A percentile compares a stretch with the other conserved stretches of the same genome.
Evolutionary conservation across 2,329 filamentous ascomycete genomes (phyloP).

Genomic region (Cladosporium velox): DNA sequence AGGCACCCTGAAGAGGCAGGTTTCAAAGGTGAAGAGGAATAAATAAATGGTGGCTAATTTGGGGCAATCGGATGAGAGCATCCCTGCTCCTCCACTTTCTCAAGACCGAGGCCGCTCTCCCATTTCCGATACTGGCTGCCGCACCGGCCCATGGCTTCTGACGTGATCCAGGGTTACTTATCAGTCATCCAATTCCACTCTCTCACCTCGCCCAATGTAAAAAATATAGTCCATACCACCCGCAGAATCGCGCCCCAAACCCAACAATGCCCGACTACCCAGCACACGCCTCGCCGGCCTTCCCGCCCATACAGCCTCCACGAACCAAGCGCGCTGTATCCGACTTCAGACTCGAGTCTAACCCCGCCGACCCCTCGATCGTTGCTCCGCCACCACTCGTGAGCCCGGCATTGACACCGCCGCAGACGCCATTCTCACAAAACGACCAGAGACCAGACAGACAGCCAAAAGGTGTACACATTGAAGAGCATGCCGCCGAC

Average conservation of each 20-base stretch:
- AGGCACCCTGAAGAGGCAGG: background rate
- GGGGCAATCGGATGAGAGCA: background rate
- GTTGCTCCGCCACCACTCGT: constrained; percentile 43
- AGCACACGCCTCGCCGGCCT: constrained; percentile 53
- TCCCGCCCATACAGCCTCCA: constrained; percentile 52
- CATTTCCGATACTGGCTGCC: background rate
- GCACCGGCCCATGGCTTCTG: constrained; percentile 9
- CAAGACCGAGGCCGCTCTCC: constrained; percentile 23
- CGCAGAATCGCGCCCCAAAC: background rate
- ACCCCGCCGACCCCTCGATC: constrained; percentile 28
- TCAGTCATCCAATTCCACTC: constrained; percentile 18
- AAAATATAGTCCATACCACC: background rate
- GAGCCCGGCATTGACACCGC: constrained; percentile 49
- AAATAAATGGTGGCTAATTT: background rate
- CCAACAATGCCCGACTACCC: constrained; percentile 56
- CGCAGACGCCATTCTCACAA: constrained; percentile 31
- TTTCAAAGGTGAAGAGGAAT: background rate
- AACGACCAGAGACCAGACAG: constrained; percentile 34
- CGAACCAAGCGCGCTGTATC: constrained; percentile 45
- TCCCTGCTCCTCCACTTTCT: constrained; percentile 26
- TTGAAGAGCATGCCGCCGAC: constrained; percentile 32
- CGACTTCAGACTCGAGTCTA: constrained; percentile 40
- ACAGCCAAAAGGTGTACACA: constrained; percentile 47
- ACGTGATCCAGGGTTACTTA: constrained; percentile 27
- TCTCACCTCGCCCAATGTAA: background rate